Percentiles rank a stretch among this genome's conserved stretches.
Evolutionary conservation across 2,329 filamentous ascomycete genomes (phyloP).

Genomic region (Sphaerulina vaccinii): DNA sequence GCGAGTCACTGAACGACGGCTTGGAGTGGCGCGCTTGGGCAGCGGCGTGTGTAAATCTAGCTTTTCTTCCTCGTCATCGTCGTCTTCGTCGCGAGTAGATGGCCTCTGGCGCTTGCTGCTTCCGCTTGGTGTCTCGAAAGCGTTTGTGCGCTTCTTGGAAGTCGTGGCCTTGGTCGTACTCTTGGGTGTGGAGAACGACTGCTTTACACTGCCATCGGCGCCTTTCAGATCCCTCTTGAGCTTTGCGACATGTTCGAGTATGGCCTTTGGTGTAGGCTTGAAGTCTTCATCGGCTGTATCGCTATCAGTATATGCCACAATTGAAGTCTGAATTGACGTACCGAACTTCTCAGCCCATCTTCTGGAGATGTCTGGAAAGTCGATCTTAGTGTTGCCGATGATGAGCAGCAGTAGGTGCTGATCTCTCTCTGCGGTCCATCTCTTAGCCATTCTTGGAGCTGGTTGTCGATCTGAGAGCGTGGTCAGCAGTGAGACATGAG

Average conservation of each 20-base stretch:
- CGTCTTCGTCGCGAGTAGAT: constrained; percentile 26
- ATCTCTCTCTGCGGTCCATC: constrained; percentile 28
- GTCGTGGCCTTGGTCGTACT: constrained; percentile 8
- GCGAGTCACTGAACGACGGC: constrained; percentile 18
- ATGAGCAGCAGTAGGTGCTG: constrained; percentile 30
- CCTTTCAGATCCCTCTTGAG: constrained; percentile 15
- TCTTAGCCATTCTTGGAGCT: constrained; percentile 23
- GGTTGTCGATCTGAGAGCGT: background rate
- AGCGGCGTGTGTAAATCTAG: constrained; percentile 10
- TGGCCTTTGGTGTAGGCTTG: constrained; percentile 22
- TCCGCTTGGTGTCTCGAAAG: constrained; percentile 18
- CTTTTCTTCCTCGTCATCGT: constrained; percentile 26
- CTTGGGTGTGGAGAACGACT: constrained; percentile 8
- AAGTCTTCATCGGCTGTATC: constrained; percentile 18
- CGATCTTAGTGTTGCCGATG: constrained; percentile 22
- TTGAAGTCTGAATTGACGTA: background rate
- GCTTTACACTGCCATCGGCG: constrained; percentile 2
- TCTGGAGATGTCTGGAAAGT: constrained; percentile 16
- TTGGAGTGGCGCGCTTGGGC: constrained; percentile 20
- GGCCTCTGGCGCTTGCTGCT: constrained; percentile 18
- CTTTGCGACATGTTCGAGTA: constrained; percentile 26
- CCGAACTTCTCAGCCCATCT: constrained; percentile 24
- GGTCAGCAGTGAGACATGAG: background rate
- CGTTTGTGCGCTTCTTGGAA: constrained; percentile 10
- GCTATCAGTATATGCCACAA: constrained; percentile 4